Conservation (phyloP, 2,329 filamentous ascomycete species). For the Diaporthe nobilis region DNA sequence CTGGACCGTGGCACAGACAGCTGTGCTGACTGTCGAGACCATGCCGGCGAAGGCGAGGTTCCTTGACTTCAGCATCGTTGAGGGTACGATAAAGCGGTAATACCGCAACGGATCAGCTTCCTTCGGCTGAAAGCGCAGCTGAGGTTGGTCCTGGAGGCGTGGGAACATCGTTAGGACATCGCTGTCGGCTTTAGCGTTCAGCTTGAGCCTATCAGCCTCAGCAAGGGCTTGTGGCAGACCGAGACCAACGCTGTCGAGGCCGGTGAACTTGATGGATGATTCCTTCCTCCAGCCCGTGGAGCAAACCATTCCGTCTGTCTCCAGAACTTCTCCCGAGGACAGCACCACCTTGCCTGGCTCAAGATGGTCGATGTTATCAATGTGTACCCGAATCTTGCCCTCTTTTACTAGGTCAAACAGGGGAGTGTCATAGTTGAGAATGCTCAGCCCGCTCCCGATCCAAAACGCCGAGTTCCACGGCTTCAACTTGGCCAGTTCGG, state of each 20-base stretch:
- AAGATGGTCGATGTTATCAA: slow-evolving; percentile 61
- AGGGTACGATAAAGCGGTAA: slow-evolving; percentile 41
- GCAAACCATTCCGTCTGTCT: slow-evolving; percentile 63
- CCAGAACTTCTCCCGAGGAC: slow-evolving; percentile 55
- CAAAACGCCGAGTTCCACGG: slow-evolving; percentile 60
- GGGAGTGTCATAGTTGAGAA: slow-evolving; percentile 66
- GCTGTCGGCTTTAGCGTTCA: slow-evolving; percentile 30
- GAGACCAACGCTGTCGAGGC: slow-evolving; percentile 34
- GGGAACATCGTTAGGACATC: slow-evolving; percentile 30
- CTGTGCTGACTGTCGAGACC: slow-evolving; percentile 50
- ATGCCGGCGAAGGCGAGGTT: slow-evolving; percentile 38
- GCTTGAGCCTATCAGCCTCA: slow-evolving; percentile 30
- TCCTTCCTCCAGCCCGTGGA: slow-evolving; percentile 67
- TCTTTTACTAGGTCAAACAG: slow-evolving; percentile 65
- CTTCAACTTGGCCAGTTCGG: slow-evolving; percentile 56
- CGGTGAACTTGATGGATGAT: slow-evolving; percentile 59
- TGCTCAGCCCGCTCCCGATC: slow-evolving; percentile 65
- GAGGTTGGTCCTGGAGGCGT: slow-evolving; percentile 33
- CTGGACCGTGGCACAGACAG: slow-evolving; percentile 53
- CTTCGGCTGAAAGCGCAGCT: slow-evolving; percentile 26
- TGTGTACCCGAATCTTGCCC: slow-evolving; percentile 62
- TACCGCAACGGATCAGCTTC: slow-evolving; percentile 30
- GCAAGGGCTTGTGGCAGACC: slow-evolving; percentile 18
- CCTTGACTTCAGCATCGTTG: slow-evolving; percentile 15
- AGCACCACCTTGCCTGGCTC: slow-evolving; percentile 57